Base-by-base conservation (phyloP, 176 grass and related monocot species). In the Zoysia japonica region DNA sequence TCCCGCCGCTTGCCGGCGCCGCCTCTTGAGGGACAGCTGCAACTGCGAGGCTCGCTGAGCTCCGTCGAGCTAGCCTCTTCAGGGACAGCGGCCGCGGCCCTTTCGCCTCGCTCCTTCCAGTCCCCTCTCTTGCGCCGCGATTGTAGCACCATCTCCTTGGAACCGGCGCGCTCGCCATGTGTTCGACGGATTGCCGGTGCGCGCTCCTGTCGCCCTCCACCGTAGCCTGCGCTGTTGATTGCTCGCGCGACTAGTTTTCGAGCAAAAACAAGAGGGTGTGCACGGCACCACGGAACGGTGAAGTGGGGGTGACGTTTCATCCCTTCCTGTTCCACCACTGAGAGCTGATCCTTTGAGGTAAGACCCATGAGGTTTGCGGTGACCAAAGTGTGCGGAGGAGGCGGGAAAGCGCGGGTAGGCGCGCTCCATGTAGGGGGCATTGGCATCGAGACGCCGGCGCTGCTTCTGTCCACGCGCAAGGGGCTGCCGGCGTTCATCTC, bases 401-500 rank as follows among this genome's bases (percentile, higher is more conserved):
- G 80, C 2, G 71, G 76, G 2, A 88, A 89, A 59, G 70, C 87
- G 43, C 86, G 82, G 46, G 70, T 39, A 0, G 82, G 65, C 1
- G 37, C 47, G 46, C 79, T 89, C 46, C 86, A 93, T 61, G 89
- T 72, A 41, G 63, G 61, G 9, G 48, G 42, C 80, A 60, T 4
- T 67, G 11, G 77, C 47, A 53, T 89, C 14, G 95, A 97, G 76
- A 92, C 95, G n/a, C 95, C 95, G 35, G 87, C 87, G 1, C 66
- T 97, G 13, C 71, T 97, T 48, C 60, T 97, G 50, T 91, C 85
- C 40, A 97, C 95, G 7, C 69, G 85, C 41, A 93, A 93, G 35
- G 89, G 95, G 47, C 83, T 97, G 43, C 95, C 95, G 1, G 68
- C 83, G 37, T 97, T 97, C 76, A 57, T 94, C 47, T 83, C 95